Evolutionary conservation across 495 filamentous ascomycete species (phyloP).

Genomic region (Aspergillus baeticus): DNA sequence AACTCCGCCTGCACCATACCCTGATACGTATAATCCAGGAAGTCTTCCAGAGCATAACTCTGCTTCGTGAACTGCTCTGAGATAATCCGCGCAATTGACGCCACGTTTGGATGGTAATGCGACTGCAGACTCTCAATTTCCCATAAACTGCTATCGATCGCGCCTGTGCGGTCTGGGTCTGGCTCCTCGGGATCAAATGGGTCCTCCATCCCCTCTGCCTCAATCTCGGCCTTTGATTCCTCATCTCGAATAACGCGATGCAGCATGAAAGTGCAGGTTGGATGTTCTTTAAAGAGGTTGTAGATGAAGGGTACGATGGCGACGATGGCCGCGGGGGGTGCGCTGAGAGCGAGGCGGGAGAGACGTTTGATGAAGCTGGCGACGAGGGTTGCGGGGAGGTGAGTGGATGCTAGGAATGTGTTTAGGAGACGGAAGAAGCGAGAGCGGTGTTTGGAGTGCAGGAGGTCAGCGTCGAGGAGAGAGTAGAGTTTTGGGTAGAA

Average conservation of each 20-base stretch:
- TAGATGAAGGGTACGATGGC: slow-evolving; percentile 90
- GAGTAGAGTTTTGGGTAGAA: slow-evolving; percentile 96
- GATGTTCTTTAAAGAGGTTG: slow-evolving; percentile 89
- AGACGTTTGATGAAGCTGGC: slow-evolving; percentile 96
- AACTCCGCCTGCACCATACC: slow-evolving; percentile 85
- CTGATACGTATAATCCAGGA: slow-evolving; percentile 90
- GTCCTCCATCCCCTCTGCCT: slow-evolving; percentile 71
- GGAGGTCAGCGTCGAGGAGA: slow-evolving; percentile 74
- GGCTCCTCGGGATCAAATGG: slow-evolving; percentile 71
- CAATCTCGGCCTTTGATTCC: slow-evolving; percentile 53
- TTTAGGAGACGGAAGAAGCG: slow-evolving; percentile 91
- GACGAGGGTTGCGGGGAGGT: slow-evolving; percentile 85
- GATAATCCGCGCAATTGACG: slow-evolving; percentile 88
- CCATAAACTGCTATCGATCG: slow-evolving; percentile 93
- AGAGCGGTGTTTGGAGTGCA: slow-evolving; percentile 92
- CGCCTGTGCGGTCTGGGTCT: slow-evolving; percentile 81
- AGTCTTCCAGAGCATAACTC: slow-evolving; percentile 89
- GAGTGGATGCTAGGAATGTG: slow-evolving; percentile 87
- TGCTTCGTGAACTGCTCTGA: slow-evolving; percentile 98
- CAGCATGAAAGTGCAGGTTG: slow-evolving; percentile 91
- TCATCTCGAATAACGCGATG: slow-evolving; percentile 68
- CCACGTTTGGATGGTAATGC: slow-evolving; percentile 97
- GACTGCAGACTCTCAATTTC: slow-evolving; percentile 85
- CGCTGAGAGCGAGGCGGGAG: slow-evolving; percentile 74
- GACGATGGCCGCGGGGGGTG: slow-evolving; percentile 85